Conservation (phyloP, 495 filamentous ascomycete genomes). For the Xylaria castorea region DNA sequence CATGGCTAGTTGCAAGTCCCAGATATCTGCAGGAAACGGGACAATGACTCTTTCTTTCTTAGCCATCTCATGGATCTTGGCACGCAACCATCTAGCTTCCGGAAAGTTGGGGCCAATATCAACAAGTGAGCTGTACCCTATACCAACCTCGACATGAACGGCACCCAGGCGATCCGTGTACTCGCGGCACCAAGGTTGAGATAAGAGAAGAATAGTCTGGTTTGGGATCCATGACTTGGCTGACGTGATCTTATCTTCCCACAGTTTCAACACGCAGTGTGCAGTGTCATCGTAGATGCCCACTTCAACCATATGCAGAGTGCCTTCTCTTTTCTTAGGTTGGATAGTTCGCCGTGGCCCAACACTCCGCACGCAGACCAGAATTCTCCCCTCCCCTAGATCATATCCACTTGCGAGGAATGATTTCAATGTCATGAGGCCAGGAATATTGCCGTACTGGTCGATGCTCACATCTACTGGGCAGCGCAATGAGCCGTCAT, state of each 20-base stretch:
- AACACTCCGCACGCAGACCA: constrained; percentile 64
- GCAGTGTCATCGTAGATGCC: constrained; percentile 66
- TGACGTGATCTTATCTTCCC: constrained; percentile 56
- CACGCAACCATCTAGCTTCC: constrained; percentile 65
- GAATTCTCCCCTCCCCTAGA: constrained; percentile 52
- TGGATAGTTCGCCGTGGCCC: constrained; percentile 58
- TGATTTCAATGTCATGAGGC: constrained; percentile 61
- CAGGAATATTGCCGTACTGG: constrained; percentile 45
- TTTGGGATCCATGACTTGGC: constrained; percentile 59
- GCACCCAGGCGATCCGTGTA: constrained; percentile 35
- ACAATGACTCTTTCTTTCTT: constrained; percentile 62
- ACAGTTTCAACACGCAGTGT: constrained; percentile 60
- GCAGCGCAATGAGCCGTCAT: constrained; percentile 49
- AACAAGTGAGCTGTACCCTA: constrained; percentile 56
- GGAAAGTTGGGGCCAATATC: constrained; percentile 64
- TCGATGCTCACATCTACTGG: constrained; percentile 52
- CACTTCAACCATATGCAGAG: constrained; percentile 57
- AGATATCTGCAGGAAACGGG: constrained; percentile 58
- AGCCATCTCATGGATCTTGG: constrained; percentile 54
- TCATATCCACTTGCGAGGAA: constrained; percentile 62
- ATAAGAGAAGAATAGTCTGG: constrained; percentile 63
- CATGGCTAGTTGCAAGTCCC: constrained; percentile 57
- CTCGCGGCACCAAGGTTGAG: constrained; percentile 54
- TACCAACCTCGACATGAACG: constrained; percentile 42
- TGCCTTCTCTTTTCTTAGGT: constrained; percentile 50